These are phyloP conservation scores for Fusarium marasasianum DNA, from an alignment of 2,329 filamentous ascomycete species.

Conservation along the genomic window DNA sequence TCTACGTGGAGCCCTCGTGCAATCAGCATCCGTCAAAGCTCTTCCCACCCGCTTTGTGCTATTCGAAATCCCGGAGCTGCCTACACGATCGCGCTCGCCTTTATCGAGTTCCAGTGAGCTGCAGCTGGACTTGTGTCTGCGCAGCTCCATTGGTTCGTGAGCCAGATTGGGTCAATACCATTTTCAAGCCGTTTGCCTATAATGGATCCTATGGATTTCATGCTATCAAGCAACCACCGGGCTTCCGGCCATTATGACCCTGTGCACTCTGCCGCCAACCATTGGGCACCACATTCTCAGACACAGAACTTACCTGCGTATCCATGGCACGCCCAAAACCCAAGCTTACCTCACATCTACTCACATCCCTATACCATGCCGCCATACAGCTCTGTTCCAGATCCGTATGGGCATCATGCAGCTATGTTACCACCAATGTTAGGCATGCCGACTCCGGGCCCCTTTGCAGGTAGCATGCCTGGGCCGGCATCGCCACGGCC, in stretches of 20 bases:
- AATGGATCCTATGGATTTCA: constrained; percentile 45
- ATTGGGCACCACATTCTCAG: constrained; percentile 40
- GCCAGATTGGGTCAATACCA: background rate
- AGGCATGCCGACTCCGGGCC: constrained; percentile 22
- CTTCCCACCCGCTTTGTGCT: constrained; percentile 10
- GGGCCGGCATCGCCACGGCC: constrained; percentile 24
- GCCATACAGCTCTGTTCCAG: constrained; percentile 20
- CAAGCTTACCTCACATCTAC: constrained; percentile 32
- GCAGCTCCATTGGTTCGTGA: constrained; percentile 3
- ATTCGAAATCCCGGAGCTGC: constrained; percentile 12
- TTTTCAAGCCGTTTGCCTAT: constrained; percentile 9
- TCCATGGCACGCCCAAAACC: constrained; percentile 36
- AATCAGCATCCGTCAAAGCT: constrained; percentile 14
- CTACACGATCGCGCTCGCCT: background rate
- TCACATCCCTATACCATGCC: constrained; percentile 28
- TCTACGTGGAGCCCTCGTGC: constrained; percentile 21
- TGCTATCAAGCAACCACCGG: constrained; percentile 35
- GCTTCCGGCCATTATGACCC: constrained; percentile 41
- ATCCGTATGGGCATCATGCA: constrained; percentile 35
- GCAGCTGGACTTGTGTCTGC: background rate
- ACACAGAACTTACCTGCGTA: constrained; percentile 33
- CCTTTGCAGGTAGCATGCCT: constrained; percentile 24
- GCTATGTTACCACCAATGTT: constrained; percentile 39
- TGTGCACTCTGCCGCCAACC: constrained; percentile 39
- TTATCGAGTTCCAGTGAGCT: constrained; percentile 4